Evolutionary conservation across 768 basidiomycete species (phyloP), one percentile per base, ranked within the genome.

Genomic region (Auriscalpium orientale): DNA sequence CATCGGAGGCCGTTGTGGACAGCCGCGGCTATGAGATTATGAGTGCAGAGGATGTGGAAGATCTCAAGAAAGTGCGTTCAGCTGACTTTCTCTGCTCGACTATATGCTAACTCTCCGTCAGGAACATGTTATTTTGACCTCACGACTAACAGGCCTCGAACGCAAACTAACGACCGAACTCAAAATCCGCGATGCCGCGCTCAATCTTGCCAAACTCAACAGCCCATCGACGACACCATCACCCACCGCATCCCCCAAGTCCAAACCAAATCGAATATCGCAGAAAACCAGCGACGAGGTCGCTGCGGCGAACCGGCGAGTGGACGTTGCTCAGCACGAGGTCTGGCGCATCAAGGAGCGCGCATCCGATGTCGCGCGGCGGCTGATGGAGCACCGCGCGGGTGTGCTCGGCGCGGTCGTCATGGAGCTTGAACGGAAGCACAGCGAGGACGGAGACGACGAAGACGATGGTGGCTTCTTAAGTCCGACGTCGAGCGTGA

Each of bases 1-100:
- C 94, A 44, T 93, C 93, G 54, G 93, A 98, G 70, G 95, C 95
- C 5, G 82, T 91, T 44, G 85, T 98, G n/a, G 93, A 98, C 64
- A 90, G 90, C 64, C 83, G 88, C 34, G 82, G 83, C 46, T 90
- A 82, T 66, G 83, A 86, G 53, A 85, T 97, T 20, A 75, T 95
- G 46, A 81, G 78, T 53, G 79, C 84, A 58, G 86, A 89, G 48
- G 81, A 86, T 62, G 81, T 87, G 15, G 85, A 88, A 56, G 80
- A 80, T 35, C 73, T 85, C 60, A 89, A 86, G 70, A 83, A 83
- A 76, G 85, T 84, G 58, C 38, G 76, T 75, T 78, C 77, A n/a
- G 11, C 22, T 52, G 28, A 65, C 40, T 50, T 57, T 57, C 49
- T 45, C 53, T 62, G 64, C 45, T 58, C 46, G 20, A 44, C 49